Base-by-base conservation (phyloP, 176 grass and related monocot species). In the Oryza glaberrima region DNA sequence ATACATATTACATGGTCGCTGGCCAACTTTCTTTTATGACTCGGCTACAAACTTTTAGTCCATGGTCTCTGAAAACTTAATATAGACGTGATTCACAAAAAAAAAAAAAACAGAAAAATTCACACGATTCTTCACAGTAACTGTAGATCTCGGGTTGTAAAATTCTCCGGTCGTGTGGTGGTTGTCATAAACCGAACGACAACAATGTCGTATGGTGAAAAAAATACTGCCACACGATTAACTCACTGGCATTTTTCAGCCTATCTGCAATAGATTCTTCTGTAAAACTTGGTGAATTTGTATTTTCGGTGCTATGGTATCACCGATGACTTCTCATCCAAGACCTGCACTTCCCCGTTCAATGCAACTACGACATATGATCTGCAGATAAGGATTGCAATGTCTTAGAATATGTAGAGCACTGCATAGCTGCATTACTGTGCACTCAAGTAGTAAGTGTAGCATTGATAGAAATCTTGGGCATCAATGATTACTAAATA, bases 281-380 rank as follows among this genome's bases (percentile, higher is more conserved):
- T 3, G 30, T 32, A 32, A 32, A 32, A 32, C 30, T 32, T 63
- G 3, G 58, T 63, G n/a, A 63, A 63, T 17, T 58, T 58, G n/a
- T 23, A 3, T 23, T 41, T n/a, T 32, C 30, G n/a, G 48, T 47
- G 8, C 78, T 84, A 89, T 1, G 72, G 56, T 73, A 90, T 73
- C 72, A 89, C 81, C 5, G 90, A 88, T 2, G 89, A 86, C 66
- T 88, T 93, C 61, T 26, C 49, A 43, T 95, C 91, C 65, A 93
- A 76, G n/a, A 93, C 78, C 86, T 86, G 70, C 28, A 93, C 91
- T 80, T 94, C 86, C 12, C 90, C 75, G 40, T 93, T 93, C 1
- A 87, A 95, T 22, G 90, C 85, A 58, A 98, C 80, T 25, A 98
- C 65, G 30, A 78, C 95, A 45, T 76, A 84, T 64, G 90, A 85